Evolutionary conservation across 2,329 filamentous ascomycete genomes (phyloP).

Genomic region (Aulographum hederae): DNA sequence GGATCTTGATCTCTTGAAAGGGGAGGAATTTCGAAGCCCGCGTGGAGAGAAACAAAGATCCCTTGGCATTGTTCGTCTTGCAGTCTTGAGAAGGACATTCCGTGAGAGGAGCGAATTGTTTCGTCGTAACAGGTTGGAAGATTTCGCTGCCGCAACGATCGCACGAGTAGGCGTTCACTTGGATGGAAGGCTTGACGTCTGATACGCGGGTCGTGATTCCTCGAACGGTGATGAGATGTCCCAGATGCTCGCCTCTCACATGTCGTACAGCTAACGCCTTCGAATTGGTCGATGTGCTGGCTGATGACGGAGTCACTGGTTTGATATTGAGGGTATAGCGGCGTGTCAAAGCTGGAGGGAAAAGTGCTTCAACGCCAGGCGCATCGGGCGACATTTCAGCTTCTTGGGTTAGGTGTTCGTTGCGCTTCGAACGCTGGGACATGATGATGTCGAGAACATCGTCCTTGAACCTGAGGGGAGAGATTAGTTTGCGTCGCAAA

Average conservation of each 20-base stretch:
- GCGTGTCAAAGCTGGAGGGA: slow-evolving; percentile 79
- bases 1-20: slow-evolving; percentile 96
- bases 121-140: slow-evolving; percentile 86
- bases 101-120: slow-evolving; percentile 73
- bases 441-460: slow-evolving; percentile 95
- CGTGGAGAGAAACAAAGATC: slow-evolving; percentile 86
- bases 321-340: slow-evolving; percentile 96
- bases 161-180: slow-evolving; percentile 95
- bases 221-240: slow-evolving; percentile 80
- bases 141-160: slow-evolving; percentile 93
- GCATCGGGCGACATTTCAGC: slow-evolving; percentile 29
- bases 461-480: slow-evolving; percentile 66
- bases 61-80: slow-evolving; percentile 75
- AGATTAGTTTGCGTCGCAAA: slow-evolving; percentile 18
- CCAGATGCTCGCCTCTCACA: slow-evolving; percentile 81
- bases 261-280: slow-evolving; percentile 79
- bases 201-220: slow-evolving; percentile 91
- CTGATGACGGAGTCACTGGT: slow-evolving; percentile 56
- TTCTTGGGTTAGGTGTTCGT: slow-evolving; percentile 46
- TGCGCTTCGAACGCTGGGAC: slow-evolving; percentile 73
- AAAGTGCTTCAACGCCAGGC: slow-evolving; percentile 41
- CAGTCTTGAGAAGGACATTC: slow-evolving; percentile 86
- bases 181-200: slow-evolving; percentile 93
- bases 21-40: slow-evolving; percentile 91
- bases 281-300: slow-evolving; percentile 36